phyloP scores from a whole-genome alignment of 805 yeast genomes.

The Barnettozyma californica region DNA sequence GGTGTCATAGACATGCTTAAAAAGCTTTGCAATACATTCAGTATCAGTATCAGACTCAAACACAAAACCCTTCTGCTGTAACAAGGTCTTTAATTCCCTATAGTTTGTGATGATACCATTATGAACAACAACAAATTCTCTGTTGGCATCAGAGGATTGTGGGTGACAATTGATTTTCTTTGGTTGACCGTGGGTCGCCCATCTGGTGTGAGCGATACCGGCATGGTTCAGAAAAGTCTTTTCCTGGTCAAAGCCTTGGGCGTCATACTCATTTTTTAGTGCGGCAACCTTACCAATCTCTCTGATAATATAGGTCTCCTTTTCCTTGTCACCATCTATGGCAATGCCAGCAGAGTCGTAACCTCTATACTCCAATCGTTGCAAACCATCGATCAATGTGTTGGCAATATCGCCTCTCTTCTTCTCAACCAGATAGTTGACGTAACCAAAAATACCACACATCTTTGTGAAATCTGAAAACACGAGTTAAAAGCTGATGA shows the following conservation, averaged over 20 bases:
- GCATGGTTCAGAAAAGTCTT: slow-evolving; percentile 77
- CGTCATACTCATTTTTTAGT: slow-evolving; percentile 60
- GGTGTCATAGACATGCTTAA: slow-evolving; percentile 83
- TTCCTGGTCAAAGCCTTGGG: slow-evolving; percentile 47
- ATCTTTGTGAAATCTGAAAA: slow-evolving; percentile 19
- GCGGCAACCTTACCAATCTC: slow-evolving; percentile 89
- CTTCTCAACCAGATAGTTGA: slow-evolving; percentile 88
- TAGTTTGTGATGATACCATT: slow-evolving; percentile 97
- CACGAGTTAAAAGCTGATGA: background rate
- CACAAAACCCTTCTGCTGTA: slow-evolving; percentile 68
- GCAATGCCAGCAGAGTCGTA: slow-evolving; percentile 97
- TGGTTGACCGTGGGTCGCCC: slow-evolving; percentile 99
- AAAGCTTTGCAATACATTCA: slow-evolving; percentile 94
- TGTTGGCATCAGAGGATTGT: slow-evolving; percentile 76
- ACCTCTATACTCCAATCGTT: slow-evolving; percentile 93
- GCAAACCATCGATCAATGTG: slow-evolving; percentile 81
- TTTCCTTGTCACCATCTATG: slow-evolving; percentile 79
- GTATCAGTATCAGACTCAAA: slow-evolving; percentile 96
- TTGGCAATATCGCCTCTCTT: slow-evolving; percentile 89
- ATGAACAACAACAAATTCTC: slow-evolving; percentile 90
- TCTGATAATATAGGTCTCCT: slow-evolving; percentile 68
- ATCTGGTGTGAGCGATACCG: slow-evolving; percentile 98
- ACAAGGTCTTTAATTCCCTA: slow-evolving; percentile 81
- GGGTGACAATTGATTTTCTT: slow-evolving; percentile 88
- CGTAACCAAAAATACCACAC: slow-evolving; percentile 98